These are phyloP conservation scores for Trichoderma semiorbis DNA, from an alignment of 2,329 filamentous ascomycete species.

Conservation along the genomic window DNA sequence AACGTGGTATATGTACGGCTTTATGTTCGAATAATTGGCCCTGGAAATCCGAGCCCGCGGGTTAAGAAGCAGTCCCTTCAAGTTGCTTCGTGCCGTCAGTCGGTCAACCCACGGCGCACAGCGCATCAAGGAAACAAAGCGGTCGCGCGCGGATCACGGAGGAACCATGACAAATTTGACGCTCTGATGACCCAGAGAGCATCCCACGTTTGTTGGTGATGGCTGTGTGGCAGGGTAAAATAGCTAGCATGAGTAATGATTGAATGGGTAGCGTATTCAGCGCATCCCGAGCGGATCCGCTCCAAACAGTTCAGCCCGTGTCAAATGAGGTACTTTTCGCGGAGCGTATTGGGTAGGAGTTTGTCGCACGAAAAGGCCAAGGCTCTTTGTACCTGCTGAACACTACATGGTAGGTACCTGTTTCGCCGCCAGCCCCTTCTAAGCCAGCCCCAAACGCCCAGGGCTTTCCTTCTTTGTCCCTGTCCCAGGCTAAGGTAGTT, in stretches of 20 bases:
- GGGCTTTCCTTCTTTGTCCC: background rate
- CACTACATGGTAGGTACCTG: background rate
- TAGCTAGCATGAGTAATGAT: background rate
- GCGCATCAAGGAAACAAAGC: background rate
- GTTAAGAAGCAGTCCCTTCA: background rate
- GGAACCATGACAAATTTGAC: background rate
- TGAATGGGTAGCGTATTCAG: background rate
- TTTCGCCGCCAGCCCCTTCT: background rate
- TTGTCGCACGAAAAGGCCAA: background rate
- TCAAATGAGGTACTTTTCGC: background rate
- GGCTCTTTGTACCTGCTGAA: background rate
- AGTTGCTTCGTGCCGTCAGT: background rate
- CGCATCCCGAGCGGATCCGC: background rate
- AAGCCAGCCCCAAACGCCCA: background rate
- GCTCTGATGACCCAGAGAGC: background rate
- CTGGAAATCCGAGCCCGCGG: background rate
- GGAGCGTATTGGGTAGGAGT: background rate
- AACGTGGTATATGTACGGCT: background rate
- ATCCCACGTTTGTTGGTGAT: background rate
- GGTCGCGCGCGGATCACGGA: background rate
- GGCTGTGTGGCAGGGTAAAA: background rate
- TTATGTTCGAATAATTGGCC: background rate
- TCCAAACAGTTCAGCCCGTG: background rate
- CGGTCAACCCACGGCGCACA: background rate
- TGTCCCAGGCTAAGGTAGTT: background rate